These are phyloP conservation scores for Skeletonema grethae DNA, from an alignment of 108 stramenopile genomes.

Conservation along the genomic window DNA sequence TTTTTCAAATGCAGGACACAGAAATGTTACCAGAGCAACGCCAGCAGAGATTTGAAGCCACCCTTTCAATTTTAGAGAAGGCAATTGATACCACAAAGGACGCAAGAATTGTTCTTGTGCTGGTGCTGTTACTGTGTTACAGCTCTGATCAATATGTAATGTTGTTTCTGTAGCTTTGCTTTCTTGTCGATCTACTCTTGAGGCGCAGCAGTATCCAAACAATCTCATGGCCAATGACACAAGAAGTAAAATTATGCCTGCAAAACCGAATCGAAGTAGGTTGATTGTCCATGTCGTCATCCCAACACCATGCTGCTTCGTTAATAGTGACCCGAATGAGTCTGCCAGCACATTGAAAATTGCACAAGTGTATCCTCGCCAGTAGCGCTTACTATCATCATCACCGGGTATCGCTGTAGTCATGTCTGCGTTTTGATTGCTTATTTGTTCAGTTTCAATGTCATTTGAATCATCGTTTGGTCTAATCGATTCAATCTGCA, in stretches of 20 bases:
- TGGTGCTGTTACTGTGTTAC: background rate
- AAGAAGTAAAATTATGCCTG: conserved; percentile 61
- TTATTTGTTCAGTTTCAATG: conserved; percentile 6
- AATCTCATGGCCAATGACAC: conserved; percentile 51
- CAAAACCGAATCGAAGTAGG: conserved; percentile 87
- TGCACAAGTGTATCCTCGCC: conserved; percentile 63
- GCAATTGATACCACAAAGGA: conserved; percentile 60
- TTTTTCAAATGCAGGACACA: conserved; percentile 75
- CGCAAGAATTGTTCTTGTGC: background rate
- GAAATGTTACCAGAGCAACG: conserved; percentile 79
- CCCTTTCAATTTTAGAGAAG: conserved; percentile 42
- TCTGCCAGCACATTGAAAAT: conserved; percentile 79
- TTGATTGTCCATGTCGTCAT: conserved; percentile 87
- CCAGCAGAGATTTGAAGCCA: conserved; percentile 70
- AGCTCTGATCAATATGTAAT: conserved; percentile 13
- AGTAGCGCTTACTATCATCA: conserved; percentile 12
- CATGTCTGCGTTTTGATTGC: background rate
- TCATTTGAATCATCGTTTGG: background rate
- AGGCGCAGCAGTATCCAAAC: background rate
- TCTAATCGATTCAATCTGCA: conserved; percentile 1
- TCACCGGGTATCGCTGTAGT: background rate
- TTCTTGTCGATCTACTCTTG: background rate
- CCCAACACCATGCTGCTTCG: conserved; percentile 68
- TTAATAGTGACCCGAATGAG: conserved; percentile 73
- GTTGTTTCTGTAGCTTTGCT: conserved; percentile 5